Evolutionary conservation across 2,329 filamentous ascomycete species (phyloP), one percentile per base, ranked within the genome.

Genomic region (Sclerotinia borealis): DNA sequence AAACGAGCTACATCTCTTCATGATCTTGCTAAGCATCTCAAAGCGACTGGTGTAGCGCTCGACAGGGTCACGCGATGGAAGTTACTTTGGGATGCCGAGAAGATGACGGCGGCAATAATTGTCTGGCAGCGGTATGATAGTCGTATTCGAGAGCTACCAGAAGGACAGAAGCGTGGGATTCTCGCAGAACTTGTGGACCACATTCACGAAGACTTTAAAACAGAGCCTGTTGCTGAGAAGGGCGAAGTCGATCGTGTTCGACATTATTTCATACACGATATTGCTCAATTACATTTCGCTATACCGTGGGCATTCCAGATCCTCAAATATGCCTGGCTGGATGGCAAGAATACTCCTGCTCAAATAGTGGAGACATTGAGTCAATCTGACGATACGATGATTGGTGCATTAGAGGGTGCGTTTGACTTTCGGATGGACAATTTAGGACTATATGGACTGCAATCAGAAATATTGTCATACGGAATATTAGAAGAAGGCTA

Each of bases 71-170:
- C 87, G 1, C 86, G 87, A 69, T 98, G 93, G 92, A 82, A 83
- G 66, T 77, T 99, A 37, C 79, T 99, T n/a, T 90, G 87, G 81
- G 87, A 93, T 71, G 93, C 93, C 0, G 95, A 99, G 75, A 96
- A 93, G 76, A 83, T 98, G 77, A 86, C 89, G 49, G 90, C 92
- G 41, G 91, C 92, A 22, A 83, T 84, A 65, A 81, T 86, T 51
- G 81, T 98, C 43, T 98, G 93, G 92, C 87, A 86, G 66, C 81
- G 85, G 60, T 92, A 96, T 71, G 90, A 96, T 72, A 79, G 80
- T 9, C 88, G 88, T 59, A 81, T 87, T 9, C 80, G 83, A 59
- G 80, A 80, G 58, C 83, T 85, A 11, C 79, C 84, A 17, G 79
- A 81, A 22, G 83, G 84, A 43, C 81, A 85, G 48, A 86, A 88